A percentile compares a stretch with the other conserved stretches of the same genome.
phyloP scores from a whole-genome alignment of 1,284 basidiomycete genomes.

The Ganoderma lucidum region DNA sequence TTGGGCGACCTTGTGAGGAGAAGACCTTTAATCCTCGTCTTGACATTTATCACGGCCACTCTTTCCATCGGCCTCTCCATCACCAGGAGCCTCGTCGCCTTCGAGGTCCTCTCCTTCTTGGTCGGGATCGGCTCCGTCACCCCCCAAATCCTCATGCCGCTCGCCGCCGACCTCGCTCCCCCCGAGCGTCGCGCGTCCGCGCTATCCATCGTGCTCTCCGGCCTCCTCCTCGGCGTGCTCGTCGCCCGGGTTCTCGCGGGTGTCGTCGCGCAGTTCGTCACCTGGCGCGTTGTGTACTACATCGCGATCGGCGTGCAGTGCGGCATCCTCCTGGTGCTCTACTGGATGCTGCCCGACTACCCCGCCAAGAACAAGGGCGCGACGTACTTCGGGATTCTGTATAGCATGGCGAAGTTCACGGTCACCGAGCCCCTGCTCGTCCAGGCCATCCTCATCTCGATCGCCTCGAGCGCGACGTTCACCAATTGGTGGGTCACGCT shows the following conservation, averaged over 20 bases:
- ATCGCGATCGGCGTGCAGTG: constrained; percentile 51
- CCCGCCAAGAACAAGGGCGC: constrained; percentile 53
- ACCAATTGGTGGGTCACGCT: constrained; percentile 58
- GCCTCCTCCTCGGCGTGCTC: constrained; percentile 58
- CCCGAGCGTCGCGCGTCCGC: constrained; percentile 55
- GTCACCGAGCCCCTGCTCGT: constrained; percentile 60
- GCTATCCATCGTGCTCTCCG: constrained; percentile 59
- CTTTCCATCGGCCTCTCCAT: constrained; percentile 58
- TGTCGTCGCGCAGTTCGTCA: constrained; percentile 53
- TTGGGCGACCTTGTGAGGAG: constrained; percentile 62
- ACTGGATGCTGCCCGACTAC: constrained; percentile 57
- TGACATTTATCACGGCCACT: constrained; percentile 47
- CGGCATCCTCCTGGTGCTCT: constrained; percentile 47
- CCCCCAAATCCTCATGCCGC: constrained; percentile 55
- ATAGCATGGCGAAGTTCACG: constrained; percentile 54
- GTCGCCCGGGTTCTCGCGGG: constrained; percentile 58
- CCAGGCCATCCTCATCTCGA: constrained; percentile 54
- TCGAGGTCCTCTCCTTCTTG: constrained; percentile 57
- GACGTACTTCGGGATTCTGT: constrained; percentile 54
- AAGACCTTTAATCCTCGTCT: constrained; percentile 54
- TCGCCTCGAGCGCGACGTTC: constrained; percentile 50
- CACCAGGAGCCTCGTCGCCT: constrained; percentile 49
- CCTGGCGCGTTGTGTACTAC: constrained; percentile 58
- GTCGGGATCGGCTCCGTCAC: constrained; percentile 53
- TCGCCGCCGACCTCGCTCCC: constrained; percentile 62